phyloP scores from a whole-genome alignment of 2,329 filamentous ascomycete genomes.

The Hawksworthiomyces lignivorus region DNA sequence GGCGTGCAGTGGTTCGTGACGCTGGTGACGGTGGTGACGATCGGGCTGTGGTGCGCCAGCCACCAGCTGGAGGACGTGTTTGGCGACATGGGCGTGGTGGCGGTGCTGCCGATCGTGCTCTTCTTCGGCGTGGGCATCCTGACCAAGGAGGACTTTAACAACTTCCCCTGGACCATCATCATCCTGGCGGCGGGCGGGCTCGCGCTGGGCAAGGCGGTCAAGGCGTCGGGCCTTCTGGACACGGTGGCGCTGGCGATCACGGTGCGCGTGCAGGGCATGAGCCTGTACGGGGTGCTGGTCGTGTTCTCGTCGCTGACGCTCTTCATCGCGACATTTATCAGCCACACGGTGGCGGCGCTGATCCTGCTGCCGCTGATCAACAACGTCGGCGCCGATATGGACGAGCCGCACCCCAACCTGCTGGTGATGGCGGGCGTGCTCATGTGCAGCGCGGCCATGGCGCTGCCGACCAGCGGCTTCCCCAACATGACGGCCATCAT shows the following conservation, averaged over 20 bases:
- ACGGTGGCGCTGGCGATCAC: slow-evolving; percentile 79
- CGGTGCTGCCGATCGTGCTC: slow-evolving; percentile 87
- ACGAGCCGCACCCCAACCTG: slow-evolving; percentile 84
- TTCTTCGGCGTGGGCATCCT: slow-evolving; percentile 96
- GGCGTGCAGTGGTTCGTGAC: slow-evolving; percentile 91
- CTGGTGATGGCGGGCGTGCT: slow-evolving; percentile 91
- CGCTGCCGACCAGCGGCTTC: slow-evolving; percentile 88
- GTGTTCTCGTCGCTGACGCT: slow-evolving; percentile 80
- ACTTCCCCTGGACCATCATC: slow-evolving; percentile 99
- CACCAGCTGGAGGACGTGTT: slow-evolving; percentile 83
- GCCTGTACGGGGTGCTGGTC: slow-evolving; percentile 76
- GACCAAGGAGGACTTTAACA: slow-evolving; percentile 99
- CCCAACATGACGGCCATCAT: slow-evolving; percentile 99
- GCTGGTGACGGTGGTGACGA: slow-evolving; percentile 73
- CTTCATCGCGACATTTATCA: slow-evolving; percentile 95
- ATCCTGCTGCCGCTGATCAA: slow-evolving; percentile 89
- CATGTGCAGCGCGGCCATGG: slow-evolving; percentile 99
- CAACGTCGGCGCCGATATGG: slow-evolving; percentile 78
- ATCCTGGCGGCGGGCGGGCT: slow-evolving; percentile 92
- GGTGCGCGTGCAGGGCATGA: slow-evolving; percentile 63
- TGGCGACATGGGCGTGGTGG: slow-evolving; percentile 97
- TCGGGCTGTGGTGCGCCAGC: slow-evolving; percentile 83
- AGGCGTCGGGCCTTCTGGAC: slow-evolving; percentile 83
- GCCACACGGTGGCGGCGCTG: slow-evolving; percentile 89
- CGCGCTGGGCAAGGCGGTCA: slow-evolving; percentile 87